A percentile compares a stretch with the other conserved stretches of the same genome.
phyloP scores from a whole-genome alignment of 2,329 filamentous ascomycete species.

The Fusarium pininemorale region DNA sequence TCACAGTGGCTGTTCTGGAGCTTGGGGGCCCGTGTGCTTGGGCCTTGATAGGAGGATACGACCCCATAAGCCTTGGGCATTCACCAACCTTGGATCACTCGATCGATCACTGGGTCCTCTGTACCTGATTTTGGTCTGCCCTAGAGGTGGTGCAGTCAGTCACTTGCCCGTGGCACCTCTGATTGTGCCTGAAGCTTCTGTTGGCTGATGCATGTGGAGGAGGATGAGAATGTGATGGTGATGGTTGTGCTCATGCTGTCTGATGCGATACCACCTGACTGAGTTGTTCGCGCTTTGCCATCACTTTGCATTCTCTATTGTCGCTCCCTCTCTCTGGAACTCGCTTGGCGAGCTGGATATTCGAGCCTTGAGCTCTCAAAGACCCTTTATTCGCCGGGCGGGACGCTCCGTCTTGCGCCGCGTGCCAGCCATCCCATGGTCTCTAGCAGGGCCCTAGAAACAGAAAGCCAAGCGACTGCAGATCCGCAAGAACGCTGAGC shows the following conservation, averaged over 20 bases:
- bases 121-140: slow-evolving; percentile 31
- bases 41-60: slow-evolving; percentile 33
- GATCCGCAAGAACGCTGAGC: slow-evolving; percentile 33
- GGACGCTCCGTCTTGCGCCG: slow-evolving; percentile 38
- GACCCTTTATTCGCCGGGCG: slow-evolving; percentile 34
- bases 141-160: slow-evolving; percentile 22
- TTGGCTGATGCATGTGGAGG: slow-evolving; percentile 19
- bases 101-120: slow-evolving; percentile 37
- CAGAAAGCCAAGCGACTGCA: slow-evolving; percentile 33
- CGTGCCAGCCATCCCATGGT: slow-evolving; percentile 37
- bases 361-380: slow-evolving; percentile 12
- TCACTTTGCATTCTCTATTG: slow-evolving; percentile 22
- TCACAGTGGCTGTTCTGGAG: slow-evolving; percentile 19
- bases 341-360: slow-evolving; percentile 20
- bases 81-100: slow-evolving; percentile 37
- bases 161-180: slow-evolving; percentile 24
- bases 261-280: slow-evolving; percentile 36
- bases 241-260: slow-evolving; percentile 33
- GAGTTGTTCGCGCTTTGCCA: slow-evolving; percentile 13
- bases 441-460: slow-evolving; percentile 16
- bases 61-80: slow-evolving; percentile 38
- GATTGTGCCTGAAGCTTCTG: slow-evolving; percentile 6
- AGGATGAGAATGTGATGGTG: slow-evolving; percentile 31
- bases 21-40: slow-evolving; percentile 25
- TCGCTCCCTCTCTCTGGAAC: slow-evolving; percentile 1